Evolutionary conservation across 2,329 filamentous ascomycete genomes (phyloP).

Genomic region (Phialemonium atrogriseum): DNA sequence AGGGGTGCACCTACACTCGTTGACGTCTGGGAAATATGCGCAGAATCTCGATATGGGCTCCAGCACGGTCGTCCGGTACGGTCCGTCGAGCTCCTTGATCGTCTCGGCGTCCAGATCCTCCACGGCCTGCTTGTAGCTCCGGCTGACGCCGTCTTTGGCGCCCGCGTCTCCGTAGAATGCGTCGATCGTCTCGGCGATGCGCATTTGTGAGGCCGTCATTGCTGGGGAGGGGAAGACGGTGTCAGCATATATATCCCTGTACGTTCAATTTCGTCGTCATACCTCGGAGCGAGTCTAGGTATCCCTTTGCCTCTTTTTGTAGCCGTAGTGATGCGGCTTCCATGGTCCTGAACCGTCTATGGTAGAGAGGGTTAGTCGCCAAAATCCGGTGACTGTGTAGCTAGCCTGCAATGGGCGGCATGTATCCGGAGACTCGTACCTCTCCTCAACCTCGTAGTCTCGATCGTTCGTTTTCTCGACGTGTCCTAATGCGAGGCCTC

Average conservation of each 20-base stretch:
- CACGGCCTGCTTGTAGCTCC: conserved; percentile 97
- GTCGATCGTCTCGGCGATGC: conserved; percentile 98
- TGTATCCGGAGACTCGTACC: conserved; percentile 36
- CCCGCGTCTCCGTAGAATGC: conserved; percentile 97
- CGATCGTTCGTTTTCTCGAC: conserved; percentile 98
- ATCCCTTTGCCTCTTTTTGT: conserved; percentile 97
- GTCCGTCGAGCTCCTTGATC: conserved; percentile 94
- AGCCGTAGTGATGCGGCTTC: conserved; percentile 85
- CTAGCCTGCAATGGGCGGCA: background rate
- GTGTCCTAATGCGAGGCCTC: conserved; percentile 50
- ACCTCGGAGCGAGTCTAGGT: conserved; percentile 91
- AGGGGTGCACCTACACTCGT: conserved; percentile 61
- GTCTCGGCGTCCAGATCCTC: conserved; percentile 97
- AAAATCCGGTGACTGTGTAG: background rate
- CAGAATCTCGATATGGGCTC: conserved; percentile 95
- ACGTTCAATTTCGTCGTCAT: conserved; percentile 9
- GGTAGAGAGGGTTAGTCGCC: conserved; percentile 8
- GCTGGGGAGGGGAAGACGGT: conserved; percentile 45
- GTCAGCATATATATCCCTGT: conserved; percentile 9
- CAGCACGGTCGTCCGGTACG: conserved; percentile 86
- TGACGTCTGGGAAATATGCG: conserved; percentile 97
- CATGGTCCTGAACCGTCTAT: conserved; percentile 96
- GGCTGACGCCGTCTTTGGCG: conserved; percentile 86
- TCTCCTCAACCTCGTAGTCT: conserved; percentile 96
- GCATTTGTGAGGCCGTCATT: conserved; percentile 99